These are phyloP conservation scores for Penicillium sp. DNA, from an alignment of 2,329 filamentous ascomycete species.

Conservation along the genomic window DNA sequence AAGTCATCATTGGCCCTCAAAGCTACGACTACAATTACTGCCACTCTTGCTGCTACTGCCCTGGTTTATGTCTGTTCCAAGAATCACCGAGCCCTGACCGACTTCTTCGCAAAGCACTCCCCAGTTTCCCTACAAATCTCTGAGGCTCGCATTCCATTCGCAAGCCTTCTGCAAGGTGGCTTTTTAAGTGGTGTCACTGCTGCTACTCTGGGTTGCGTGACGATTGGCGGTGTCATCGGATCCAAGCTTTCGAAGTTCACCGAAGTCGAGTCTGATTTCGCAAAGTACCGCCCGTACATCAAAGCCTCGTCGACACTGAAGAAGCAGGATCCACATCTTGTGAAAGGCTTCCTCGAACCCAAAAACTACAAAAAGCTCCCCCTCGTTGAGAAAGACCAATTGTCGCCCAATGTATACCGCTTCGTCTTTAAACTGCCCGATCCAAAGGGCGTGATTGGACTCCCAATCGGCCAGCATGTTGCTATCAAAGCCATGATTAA, in stretches of 20 bases:
- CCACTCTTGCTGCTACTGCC: constrained; percentile 9
- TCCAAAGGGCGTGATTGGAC: constrained; percentile 46
- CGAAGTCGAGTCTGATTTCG: constrained; percentile 27
- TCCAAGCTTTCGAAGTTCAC: constrained; percentile 18
- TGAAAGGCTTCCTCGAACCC: constrained; percentile 51
- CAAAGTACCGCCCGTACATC: constrained; percentile 37
- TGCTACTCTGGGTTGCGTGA: constrained; percentile 11
- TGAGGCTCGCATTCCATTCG: neutral
- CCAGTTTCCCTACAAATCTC: constrained; percentile 2
- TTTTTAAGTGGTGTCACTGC: constrained; percentile 23
- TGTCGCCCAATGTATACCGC: constrained; percentile 38
- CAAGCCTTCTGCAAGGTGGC: constrained; percentile 14
- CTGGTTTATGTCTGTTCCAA: constrained; percentile 12
- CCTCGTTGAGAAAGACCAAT: constrained; percentile 31
- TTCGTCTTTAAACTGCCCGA: constrained; percentile 51
- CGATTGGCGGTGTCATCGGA: constrained; percentile 14
- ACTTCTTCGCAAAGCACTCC: constrained; percentile 1
- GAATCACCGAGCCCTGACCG: neutral
- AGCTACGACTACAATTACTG: constrained; percentile 27
- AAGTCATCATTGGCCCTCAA: constrained; percentile 19
- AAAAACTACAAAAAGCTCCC: constrained; percentile 49
- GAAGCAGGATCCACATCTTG: constrained; percentile 40
- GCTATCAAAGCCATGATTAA: constrained; percentile 51
- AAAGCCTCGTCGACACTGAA: constrained; percentile 40
- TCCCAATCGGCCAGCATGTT: constrained; percentile 58